Evolutionary conservation across 2,329 filamentous ascomycete genomes (phyloP), one percentile per base, ranked within the genome.

Genomic region (Tolypocladium tropicale): DNA sequence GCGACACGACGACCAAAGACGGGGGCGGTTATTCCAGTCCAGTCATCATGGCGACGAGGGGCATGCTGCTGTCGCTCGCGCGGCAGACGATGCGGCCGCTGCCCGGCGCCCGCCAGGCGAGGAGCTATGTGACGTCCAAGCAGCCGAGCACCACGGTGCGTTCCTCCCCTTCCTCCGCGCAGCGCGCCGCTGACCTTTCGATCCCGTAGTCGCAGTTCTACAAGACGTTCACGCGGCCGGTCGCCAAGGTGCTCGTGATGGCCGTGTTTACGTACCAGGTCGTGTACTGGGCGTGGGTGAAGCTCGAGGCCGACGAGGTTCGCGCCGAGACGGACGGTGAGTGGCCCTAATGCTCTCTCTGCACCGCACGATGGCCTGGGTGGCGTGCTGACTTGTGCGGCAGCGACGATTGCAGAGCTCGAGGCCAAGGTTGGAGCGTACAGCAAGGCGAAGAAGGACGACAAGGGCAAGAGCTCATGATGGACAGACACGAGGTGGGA

Each of bases 181-280:
- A 12, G 16, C n/a, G 3, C 16, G 16, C 7, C 4, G 46, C 46
- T 49, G 25, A 49, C 46, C 3, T 11, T 2, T n/a, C n/a, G 6
- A 1, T 6, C 28, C 25, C 4, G 28, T 62, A 88, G 81, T 72
- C 81, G 53, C 75, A 78, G 51, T 92, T 92, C 73, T 93, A 90
- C 76, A 85, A 83, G 66, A 83, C 82, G 16, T 91, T 90, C 66
- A 83, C 84, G 41, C 79, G 86, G 2, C 88, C 89, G 3, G 76
- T 93, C 50, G 79, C 82, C 54, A 93, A 91, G 73, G 84, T 84
- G 55, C 81, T 90, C 61, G 77, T 93, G 39, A 79, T 88, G 66
- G 88, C 89, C 55, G 80, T 91, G 55, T 84, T 90, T 66, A 87
- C 85, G 2, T 94, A 93, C 69, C 89, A 94, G 71, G 64, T 88